These are phyloP conservation scores for Aspergillus hancockii DNA, from an alignment of 495 filamentous ascomycete genomes.

Conservation along the genomic window DNA sequence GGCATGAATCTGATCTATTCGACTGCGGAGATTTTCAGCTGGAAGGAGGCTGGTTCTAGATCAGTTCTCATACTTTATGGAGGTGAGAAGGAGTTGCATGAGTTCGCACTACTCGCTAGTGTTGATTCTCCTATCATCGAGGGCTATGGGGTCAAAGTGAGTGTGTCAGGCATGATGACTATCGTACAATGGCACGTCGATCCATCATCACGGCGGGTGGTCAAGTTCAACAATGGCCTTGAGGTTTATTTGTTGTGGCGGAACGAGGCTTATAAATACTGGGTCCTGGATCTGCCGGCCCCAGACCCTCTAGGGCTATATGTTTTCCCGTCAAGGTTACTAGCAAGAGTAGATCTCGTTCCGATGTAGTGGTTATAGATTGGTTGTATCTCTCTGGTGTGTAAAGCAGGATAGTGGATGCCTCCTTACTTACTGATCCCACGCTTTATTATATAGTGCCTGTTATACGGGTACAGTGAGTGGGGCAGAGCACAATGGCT, in stretches of 20 bases:
- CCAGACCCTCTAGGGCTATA: conserved; percentile 23
- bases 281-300: conserved; percentile 52
- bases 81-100: conserved; percentile 60
- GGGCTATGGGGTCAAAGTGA: too few relatives aligned
- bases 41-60: conserved; percentile 48
- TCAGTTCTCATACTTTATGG: conserved; percentile 67
- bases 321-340: conserved; percentile 20
- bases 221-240: conserved; percentile 46
- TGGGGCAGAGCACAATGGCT: too few relatives aligned
- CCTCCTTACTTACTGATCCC: too few relatives aligned
- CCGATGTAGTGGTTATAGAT: too few relatives aligned
- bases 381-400: too few relatives aligned
- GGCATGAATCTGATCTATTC: conserved; percentile 64
- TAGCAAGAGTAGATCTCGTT: too few relatives aligned
- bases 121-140: conserved; percentile 22
- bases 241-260: conserved; percentile 55
- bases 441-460: too few relatives aligned
- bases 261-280: conserved; percentile 66
- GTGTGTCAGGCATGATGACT: conserved; percentile 34
- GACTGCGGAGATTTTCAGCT: conserved; percentile 69
- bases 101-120: conserved; percentile 51
- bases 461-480: too few relatives aligned
- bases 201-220: conserved; percentile 42
- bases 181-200: conserved; percentile 54
- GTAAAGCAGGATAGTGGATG: too few relatives aligned